These are phyloP conservation scores for Euphrasia arctica DNA, from an alignment of 305 asterid species.

Conservation along the genomic window DNA sequence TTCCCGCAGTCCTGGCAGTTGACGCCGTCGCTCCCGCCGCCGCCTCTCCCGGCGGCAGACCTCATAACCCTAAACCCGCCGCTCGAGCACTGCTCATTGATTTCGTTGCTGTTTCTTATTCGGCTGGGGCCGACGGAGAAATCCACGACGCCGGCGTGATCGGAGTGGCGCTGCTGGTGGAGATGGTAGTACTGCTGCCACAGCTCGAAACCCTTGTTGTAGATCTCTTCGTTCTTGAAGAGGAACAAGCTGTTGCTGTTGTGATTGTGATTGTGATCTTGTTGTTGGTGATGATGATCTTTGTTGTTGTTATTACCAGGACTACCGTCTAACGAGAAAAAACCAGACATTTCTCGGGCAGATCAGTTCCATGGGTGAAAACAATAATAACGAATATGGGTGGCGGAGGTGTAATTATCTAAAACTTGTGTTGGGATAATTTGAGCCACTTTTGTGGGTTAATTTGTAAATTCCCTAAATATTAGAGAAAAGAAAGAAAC, in stretches of 20 bases:
- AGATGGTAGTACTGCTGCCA: constrained; percentile 77
- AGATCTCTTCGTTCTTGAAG: constrained; percentile 85
- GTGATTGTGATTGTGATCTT: constrained; percentile 30
- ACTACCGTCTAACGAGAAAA: constrained; percentile 61
- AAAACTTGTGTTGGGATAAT: background rate
- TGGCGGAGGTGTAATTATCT: constrained; percentile 1
- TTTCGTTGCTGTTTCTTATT: constrained; percentile 11
- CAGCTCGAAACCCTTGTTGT: constrained; percentile 84
- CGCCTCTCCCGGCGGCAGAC: constrained; percentile 11
- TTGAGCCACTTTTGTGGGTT: constrained; percentile 4
- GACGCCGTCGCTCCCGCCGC: constrained; percentile 36
- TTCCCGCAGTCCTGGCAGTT: constrained; percentile 90
- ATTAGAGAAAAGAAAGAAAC: constrained; percentile 17
- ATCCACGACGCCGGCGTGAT: constrained; percentile 31
- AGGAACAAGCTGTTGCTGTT: constrained; percentile 44
- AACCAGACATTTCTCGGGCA: constrained; percentile 57
- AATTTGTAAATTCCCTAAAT: constrained; percentile 12
- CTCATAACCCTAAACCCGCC: constrained; percentile 53
- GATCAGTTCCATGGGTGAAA: constrained; percentile 39
- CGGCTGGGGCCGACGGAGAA: constrained; percentile 51
- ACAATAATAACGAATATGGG: background rate
- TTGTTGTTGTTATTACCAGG: background rate
- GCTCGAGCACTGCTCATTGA: constrained; percentile 33
- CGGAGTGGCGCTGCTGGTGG: constrained; percentile 45
- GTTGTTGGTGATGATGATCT: constrained; percentile 23